Evolutionary conservation across 2,329 filamentous ascomycete genomes (phyloP), one percentile per base, ranked within the genome.

Genomic region (Cercospora brassicicola): DNA sequence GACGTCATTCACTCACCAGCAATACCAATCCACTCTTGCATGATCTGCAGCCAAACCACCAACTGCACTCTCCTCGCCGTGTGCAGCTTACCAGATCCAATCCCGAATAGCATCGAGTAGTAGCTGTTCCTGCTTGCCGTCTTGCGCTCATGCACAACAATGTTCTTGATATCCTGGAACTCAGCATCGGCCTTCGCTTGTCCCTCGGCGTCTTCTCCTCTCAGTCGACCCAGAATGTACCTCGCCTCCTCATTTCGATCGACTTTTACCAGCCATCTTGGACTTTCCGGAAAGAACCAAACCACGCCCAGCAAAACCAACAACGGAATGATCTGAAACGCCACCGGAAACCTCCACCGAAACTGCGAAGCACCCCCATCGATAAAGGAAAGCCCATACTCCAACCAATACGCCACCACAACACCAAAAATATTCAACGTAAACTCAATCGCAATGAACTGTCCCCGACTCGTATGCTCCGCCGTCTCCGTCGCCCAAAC

Each of bases 361-460:
- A 72, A 67, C 9, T 68, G 63, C 48, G 67, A 69, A 53, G 48
- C 59, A 1, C 71, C 71, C 11, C 62, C 69, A 64, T 72, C 69
- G 9, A 73, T 70, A 51, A 76, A 76, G 10, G 66, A 67, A 3
- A 59, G 65, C 56, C 56, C 73, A 65, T 72, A 82, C 62, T 81
- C 80, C 9, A 83, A 72, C 81, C 81, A 82, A 69, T 78, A 78
- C 4, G 77, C 77, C 4, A 78, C 76, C 8, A 82, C 20, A 0
- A 91, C 88, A 73, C 89, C 89, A 59, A 91, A 88, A 68, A 91
- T 91, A 74, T 92, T 92, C 8, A 91, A 78, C 0, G 89, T 91
- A 70, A 92, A 92, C 73, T 92, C 90, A 53, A 74, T 67, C 30
- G 68, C 67, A 53, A 74, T 70, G 53, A 77, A 77, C 26, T 71